Percentiles rank a stretch among this genome's conserved stretches.
Conservation (phyloP, 2,329 filamentous ascomycete species). For the Parascedosporium putredinis region DNA sequence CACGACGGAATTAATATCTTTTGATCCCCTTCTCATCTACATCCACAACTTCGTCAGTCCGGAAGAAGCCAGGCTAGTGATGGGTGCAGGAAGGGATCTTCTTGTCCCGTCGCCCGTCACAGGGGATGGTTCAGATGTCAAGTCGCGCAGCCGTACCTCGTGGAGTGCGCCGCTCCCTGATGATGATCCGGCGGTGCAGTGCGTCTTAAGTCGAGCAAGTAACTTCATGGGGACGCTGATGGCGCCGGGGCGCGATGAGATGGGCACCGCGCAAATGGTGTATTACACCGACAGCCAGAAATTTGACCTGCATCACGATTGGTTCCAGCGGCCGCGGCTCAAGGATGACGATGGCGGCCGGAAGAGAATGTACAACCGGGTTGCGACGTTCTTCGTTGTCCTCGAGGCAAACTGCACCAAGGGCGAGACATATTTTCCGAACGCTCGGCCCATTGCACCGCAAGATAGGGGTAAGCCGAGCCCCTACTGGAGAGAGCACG, state of each 20-base stretch:
- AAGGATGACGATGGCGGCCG: background rate
- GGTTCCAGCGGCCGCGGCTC: slow-evolving; percentile 18
- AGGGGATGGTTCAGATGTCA: slow-evolving; percentile 8
- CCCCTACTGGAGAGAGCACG: slow-evolving; percentile 20
- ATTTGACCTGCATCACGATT: slow-evolving; percentile 30
- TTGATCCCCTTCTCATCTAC: slow-evolving; percentile 32
- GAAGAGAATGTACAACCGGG: slow-evolving; percentile 19
- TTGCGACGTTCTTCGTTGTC: slow-evolving; percentile 30
- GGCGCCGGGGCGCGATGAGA: slow-evolving; percentile 25
- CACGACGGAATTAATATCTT: slow-evolving; percentile 28
- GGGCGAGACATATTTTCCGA: slow-evolving; percentile 31
- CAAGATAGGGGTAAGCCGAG: slow-evolving; percentile 4
- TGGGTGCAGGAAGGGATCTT: slow-evolving; percentile 13
- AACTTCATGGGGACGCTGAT: slow-evolving; percentile 28
- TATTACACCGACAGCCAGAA: slow-evolving; percentile 27
- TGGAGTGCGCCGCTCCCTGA: slow-evolving; percentile 25
- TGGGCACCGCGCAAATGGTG: slow-evolving; percentile 31
- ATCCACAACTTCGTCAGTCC: slow-evolving; percentile 28
- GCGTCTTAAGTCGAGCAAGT: slow-evolving; percentile 24
- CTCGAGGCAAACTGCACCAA: slow-evolving; percentile 26
- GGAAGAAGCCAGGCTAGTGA: slow-evolving; percentile 17
- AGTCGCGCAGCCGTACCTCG: slow-evolving; percentile 25
- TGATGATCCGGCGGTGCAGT: slow-evolving; percentile 23
- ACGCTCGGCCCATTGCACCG: slow-evolving; percentile 14
- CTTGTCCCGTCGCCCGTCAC: slow-evolving; percentile 24